Base-by-base conservation (phyloP, 306 rosid genomes). In the Vigna angularis region DNA sequence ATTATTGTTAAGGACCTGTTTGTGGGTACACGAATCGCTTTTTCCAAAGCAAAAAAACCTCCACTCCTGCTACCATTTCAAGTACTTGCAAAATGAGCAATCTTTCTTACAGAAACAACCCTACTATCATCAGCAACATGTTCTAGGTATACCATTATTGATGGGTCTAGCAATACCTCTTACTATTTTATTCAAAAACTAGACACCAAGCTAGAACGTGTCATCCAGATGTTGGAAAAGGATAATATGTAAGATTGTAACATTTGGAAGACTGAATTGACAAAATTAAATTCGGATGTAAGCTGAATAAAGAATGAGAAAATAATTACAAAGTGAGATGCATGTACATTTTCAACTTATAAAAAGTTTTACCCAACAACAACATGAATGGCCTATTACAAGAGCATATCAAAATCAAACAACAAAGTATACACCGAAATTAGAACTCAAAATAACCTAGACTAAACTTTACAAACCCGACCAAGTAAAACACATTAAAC, bases 391-490 rank as follows among this genome's bases (percentile, higher is more conserved):
- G 14, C 66, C 66, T 30, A 28, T 4, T 61, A 30, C 68, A 65
- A 40, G 30, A 70, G 7, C 63, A 62, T 9, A 55, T 26, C 57
- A 51, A 51, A 53, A 73, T 10, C 65, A 58, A 26, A 26, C n/a
- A 38, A 18, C 26, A 70, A 38, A 28, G 2, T 3, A 71, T 38
- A 26, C 17, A 20, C 20, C 42, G 17, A 38, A 32, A 34, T 16
- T 59, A 22, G 3, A 49, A 49, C 38, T 61, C 24, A 34, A 11
- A 75, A 52, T 49, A 26, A 12, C 34, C 28, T 67, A 24, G 28
- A 45, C 20, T 20, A 67, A 67, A 81, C 75, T 74, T n/a, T 34
- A 73, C 74, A 72, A 0, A 44, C 42, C 2, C 51, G 7, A 26
- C 44, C 32, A 47, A 28, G n/a, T 58, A 73, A 77, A 34, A 58